Evolutionary conservation across 257 asterid genomes (phyloP).

Genomic region (Capsicum pubescens): DNA sequence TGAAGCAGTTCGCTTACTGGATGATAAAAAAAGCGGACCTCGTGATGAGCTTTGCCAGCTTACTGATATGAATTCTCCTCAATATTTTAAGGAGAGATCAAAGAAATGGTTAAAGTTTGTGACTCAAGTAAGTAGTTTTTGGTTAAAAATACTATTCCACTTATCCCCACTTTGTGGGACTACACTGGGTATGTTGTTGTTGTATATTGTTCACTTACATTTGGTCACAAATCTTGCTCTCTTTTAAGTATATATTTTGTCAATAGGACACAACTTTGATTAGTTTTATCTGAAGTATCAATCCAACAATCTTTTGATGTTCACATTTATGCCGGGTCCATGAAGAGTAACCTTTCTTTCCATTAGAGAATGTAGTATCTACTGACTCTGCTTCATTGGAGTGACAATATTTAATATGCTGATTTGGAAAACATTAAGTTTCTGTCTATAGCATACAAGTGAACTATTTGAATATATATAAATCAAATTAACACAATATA

Average conservation of each 20-base stretch:
- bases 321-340: not conserved
- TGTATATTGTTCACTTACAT: not conserved
- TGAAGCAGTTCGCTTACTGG: slow-evolving; percentile 84
- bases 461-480: slow-evolving; percentile 7
- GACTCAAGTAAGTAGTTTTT: slow-evolving; percentile 63
- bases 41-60: slow-evolving; percentile 48
- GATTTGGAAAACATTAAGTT: not conserved
- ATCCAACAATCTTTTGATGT: not conserved
- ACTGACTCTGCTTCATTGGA: not conserved
- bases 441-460: slow-evolving; percentile 7
- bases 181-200: no score
- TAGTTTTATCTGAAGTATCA: slow-evolving; percentile 11
- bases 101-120: slow-evolving; percentile 96
- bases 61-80: slow-evolving; percentile 60
- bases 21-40: slow-evolving; percentile 59
- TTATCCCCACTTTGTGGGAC: not conserved
- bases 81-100: slow-evolving; percentile 80
- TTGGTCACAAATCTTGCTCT: slow-evolving; percentile 7
- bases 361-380: not conserved
- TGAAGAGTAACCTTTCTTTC: not conserved
- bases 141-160: slow-evolving; percentile 55
- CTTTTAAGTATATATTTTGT: not conserved
- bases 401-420: slow-evolving; percentile 18
- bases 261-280: slow-evolving; percentile 5
- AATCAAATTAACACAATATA: not conserved